These are phyloP conservation scores for Chalara sp. DNA, from an alignment of 2,329 filamentous ascomycete genomes.

Conservation along the genomic window DNA sequence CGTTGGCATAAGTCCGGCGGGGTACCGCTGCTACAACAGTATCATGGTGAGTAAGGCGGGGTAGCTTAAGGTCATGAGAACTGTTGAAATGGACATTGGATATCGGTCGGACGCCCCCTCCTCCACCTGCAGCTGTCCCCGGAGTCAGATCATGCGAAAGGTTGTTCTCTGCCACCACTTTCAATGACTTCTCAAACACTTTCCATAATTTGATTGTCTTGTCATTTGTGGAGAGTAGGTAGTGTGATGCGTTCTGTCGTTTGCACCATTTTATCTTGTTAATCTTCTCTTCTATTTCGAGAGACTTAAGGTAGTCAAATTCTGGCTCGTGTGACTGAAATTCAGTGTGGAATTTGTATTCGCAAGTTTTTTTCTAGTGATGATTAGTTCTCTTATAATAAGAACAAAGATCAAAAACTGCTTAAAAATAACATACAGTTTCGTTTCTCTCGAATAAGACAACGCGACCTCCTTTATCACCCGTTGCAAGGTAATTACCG, in stretches of 20 bases:
- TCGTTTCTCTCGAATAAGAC: slow-evolving; percentile 91
- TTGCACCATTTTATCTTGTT: slow-evolving; percentile 99
- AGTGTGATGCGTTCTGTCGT: slow-evolving; percentile 96
- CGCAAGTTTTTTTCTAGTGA: slow-evolving; percentile 94
- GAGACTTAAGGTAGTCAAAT: slow-evolving; percentile 97
- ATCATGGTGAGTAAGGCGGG: slow-evolving; percentile 94
- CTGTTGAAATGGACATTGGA: slow-evolving; percentile 71
- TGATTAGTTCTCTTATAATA: slow-evolving; percentile 26
- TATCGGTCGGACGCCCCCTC: slow-evolving; percentile 67
- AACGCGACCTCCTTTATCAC: slow-evolving; percentile 80
- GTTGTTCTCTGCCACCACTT: slow-evolving; percentile 98
- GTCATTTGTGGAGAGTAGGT: slow-evolving; percentile 96
- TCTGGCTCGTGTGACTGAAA: slow-evolving; percentile 99
- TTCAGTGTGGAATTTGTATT: slow-evolving; percentile 99
- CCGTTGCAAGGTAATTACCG: slow-evolving; percentile 83
- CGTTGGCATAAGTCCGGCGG: slow-evolving; percentile 93
- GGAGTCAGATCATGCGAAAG: slow-evolving; percentile 91
- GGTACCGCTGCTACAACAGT: slow-evolving; percentile 96
- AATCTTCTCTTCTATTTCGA: slow-evolving; percentile 99
- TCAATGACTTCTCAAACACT: slow-evolving; percentile 98
- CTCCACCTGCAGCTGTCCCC: slow-evolving; percentile 59
- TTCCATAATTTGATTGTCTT: slow-evolving; percentile 99
- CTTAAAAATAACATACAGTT: slow-evolving; percentile 54
- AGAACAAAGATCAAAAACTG: background rate
- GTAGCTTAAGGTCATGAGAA: slow-evolving; percentile 80